phyloP scores from a whole-genome alignment of 2,329 filamentous ascomycete species.

The Fusarium goolgardi region DNA sequence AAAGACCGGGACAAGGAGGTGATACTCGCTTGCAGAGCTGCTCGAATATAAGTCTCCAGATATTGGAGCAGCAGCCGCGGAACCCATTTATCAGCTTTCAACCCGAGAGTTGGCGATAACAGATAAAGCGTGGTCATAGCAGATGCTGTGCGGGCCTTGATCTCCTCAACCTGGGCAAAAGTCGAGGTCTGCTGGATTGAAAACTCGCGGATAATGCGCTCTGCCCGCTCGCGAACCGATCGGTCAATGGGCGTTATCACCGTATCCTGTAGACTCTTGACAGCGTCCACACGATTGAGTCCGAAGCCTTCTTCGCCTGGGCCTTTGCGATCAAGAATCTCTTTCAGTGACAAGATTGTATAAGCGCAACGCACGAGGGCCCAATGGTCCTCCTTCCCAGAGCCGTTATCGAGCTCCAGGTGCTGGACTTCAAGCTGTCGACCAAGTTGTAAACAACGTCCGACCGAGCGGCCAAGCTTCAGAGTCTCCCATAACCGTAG shows the following conservation, averaged over 20 bases:
- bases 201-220: conserved; percentile 86
- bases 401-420: conserved; percentile 63
- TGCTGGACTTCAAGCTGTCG: conserved; percentile 90
- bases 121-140: conserved; percentile 83
- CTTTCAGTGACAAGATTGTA: conserved; percentile 79
- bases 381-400: conserved; percentile 76
- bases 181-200: conserved; percentile 70
- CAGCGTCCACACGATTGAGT: conserved; percentile 77
- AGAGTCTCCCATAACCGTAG: conserved; percentile 84
- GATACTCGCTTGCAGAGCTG: conserved; percentile 81
- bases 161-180: conserved; percentile 77
- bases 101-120: conserved; percentile 73
- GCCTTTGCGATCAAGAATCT: conserved; percentile 74
- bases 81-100: conserved; percentile 66
- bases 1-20: conserved; percentile 80
- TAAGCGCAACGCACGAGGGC: conserved; percentile 85
- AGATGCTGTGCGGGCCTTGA: conserved; percentile 76
- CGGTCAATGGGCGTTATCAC: conserved; percentile 79
- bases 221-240: conserved; percentile 76
- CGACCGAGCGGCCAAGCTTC: conserved; percentile 79
- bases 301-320: conserved; percentile 81
- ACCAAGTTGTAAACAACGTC: conserved; percentile 82
- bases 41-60: conserved; percentile 84
- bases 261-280: conserved; percentile 76
- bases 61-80: conserved; percentile 80